Base-by-base conservation (phyloP, 768 basidiomycete species). In the Lenzites betulinus region DNA sequence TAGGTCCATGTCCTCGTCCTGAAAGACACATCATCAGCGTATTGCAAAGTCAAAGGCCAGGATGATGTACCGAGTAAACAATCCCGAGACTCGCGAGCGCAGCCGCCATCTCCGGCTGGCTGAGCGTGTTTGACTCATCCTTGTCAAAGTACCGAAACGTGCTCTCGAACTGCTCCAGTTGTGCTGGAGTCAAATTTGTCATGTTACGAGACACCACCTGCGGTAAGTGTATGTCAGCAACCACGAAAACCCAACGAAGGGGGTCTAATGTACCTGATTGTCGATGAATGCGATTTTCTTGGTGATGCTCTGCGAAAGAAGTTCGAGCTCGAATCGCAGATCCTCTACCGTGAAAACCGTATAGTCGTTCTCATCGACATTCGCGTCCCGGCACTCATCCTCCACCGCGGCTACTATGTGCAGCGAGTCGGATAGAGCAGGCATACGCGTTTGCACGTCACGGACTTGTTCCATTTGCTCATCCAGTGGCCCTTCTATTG, bases 91-190 rank as follows among this genome's bases (percentile, higher is more conserved):
- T 95, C 2, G 95, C 95, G 16, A 99, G 80, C 1, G 97, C 97
- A 12, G 93, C 92, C n/a, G 89, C 84, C 83, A 97, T 90, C 74
- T 98, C 94, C 7, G 92, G 81, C 59, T 88, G 70, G 60, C 82
- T 85, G 39, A 98, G 83, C 0, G 93, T 94, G 70, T 98, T 97
- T 39, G 89, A 87, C 67, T 92, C 90, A 66, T 98, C 95, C 63
- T 86, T 86, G 74, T 98, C 96, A 69, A 99, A 99, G 76, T 98
- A 95, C 52, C 95, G 86, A 86, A 99, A 98, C 1, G 95, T 96
- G 71, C 89, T 86, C 74, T 98, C 96, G 66, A 97, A 96, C 70
- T 98, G 95, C 70, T 98, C 96, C 23, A 98, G 80, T 70, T 95
- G 93, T 15, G 93, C 95, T 0, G 97, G 95, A 0, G 96, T 96